Evolutionary conservation across 2,329 filamentous ascomycete genomes (phyloP), one percentile per base, ranked within the genome.

Genomic region (Diaporthe nobilis): DNA sequence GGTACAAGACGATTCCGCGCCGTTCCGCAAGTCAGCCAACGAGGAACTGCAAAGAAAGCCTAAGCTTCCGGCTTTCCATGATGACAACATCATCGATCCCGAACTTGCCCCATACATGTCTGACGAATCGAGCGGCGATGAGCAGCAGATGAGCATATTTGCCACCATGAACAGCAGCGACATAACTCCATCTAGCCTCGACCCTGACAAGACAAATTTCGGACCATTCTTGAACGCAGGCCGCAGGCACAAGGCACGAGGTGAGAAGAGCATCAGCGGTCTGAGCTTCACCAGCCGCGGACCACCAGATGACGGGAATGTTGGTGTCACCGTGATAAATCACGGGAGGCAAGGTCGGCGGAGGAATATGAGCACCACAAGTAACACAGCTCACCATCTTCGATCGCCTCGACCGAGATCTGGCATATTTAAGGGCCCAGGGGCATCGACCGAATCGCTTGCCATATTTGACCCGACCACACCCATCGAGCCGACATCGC

Each of bases 31-130:
- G 75, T 89, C 92, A 15, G 87, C 89, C 25, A 92, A 87, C 13
- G 91, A 97, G 71, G 93, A 95, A 75, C 85, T 89, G 65, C 86
- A 88, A 5, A 91, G 90, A 77, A 93, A 92, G 78, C 87, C 91
- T 10, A 91, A 92, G 57, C 89, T 98, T 49, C 93, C 96, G 22
- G 95, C 95, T n/a, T 98, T 99, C 80, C 97, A 99, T 82, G 95
- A 97, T 81, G 97, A 99, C 86, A 98, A 97, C 81, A 98, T 99
- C 79, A 98, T 99, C 79, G 97, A 99, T 82, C 97, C 97, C 1
- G 97, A 99, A 81, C 87, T 99, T 72, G 96, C 96, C 7, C 94
- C 95, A 47, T 99, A 97, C 84, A 94, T 99, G 88, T 99, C 97
- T 9, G 97, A 99, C 82, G 95, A 94, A 65, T 98, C 96, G 2